These are phyloP conservation scores for Citrus trifoliata DNA, from an alignment of 345 rosid genomes.

Conservation along the genomic window DNA sequence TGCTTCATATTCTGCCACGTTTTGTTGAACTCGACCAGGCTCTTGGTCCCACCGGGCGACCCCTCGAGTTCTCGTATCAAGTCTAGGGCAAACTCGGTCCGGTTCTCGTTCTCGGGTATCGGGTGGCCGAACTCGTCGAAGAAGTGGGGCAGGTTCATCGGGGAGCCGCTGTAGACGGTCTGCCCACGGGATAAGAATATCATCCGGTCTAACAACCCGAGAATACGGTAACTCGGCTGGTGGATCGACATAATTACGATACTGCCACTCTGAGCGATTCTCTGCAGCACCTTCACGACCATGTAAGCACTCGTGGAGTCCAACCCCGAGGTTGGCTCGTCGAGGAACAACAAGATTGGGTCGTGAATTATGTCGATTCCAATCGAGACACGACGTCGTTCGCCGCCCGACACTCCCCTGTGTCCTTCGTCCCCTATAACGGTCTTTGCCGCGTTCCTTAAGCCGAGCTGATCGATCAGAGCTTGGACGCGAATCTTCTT, in stretches of 20 bases:
- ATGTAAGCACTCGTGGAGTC: slow-evolving; percentile 93
- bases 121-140: slow-evolving; percentile 89
- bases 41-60: slow-evolving; percentile 75
- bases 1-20: slow-evolving; percentile 72
- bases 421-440: slow-evolving; percentile 95
- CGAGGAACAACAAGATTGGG: slow-evolving; percentile 80
- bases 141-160: slow-evolving; percentile 47
- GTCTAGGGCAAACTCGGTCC: slow-evolving; percentile 83
- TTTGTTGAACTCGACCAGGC: slow-evolving; percentile 75
- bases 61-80: slow-evolving; percentile 85
- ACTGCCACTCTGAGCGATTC: slow-evolving; percentile 93
- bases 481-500: slow-evolving; percentile 76
- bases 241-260: slow-evolving; percentile 91
- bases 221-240: slow-evolving; percentile 85
- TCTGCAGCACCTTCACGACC: slow-evolving; percentile 93
- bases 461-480: slow-evolving; percentile 79
- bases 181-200: slow-evolving; percentile 84
- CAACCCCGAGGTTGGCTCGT: slow-evolving; percentile 93
- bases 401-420: slow-evolving; percentile 94
- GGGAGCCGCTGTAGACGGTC: slow-evolving; percentile 91
- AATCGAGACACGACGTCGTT: slow-evolving; percentile 84
- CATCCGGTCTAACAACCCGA: slow-evolving; percentile 73
- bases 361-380: slow-evolving; percentile 93
- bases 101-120: slow-evolving; percentile 83
- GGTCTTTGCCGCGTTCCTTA: slow-evolving; percentile 79